Evolutionary conservation across 2,329 filamentous ascomycete species (phyloP).

Genomic region (Phoma sp.): DNA sequence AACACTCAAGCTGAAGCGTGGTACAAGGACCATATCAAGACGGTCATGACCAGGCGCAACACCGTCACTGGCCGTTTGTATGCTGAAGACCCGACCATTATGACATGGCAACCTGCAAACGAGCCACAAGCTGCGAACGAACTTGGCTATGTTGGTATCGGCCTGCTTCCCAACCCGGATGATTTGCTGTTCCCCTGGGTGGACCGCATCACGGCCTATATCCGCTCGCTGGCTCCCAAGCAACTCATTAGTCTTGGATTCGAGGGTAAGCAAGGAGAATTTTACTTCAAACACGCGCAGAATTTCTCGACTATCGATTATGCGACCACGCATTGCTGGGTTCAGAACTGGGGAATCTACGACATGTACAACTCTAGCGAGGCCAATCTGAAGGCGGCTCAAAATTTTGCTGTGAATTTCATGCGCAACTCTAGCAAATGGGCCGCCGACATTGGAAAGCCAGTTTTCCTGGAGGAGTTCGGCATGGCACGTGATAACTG

Average conservation of each 20-base stretch:
- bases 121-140: slow-evolving; percentile 46
- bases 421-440: slow-evolving; percentile 45
- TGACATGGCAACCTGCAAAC: slow-evolving; percentile 53
- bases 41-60: slow-evolving; percentile 47
- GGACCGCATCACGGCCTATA: slow-evolving; percentile 46
- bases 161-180: slow-evolving; percentile 34
- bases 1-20: slow-evolving; percentile 43
- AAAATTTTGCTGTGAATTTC: slow-evolving; percentile 47
- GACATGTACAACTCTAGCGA: slow-evolving; percentile 48
- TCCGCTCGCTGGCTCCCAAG: slow-evolving; percentile 45
- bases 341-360: slow-evolving; percentile 51
- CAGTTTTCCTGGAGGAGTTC: slow-evolving; percentile 51
- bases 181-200: slow-evolving; percentile 50
- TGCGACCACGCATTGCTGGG: slow-evolving; percentile 51
- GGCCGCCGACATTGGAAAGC: slow-evolving; percentile 49
- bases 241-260: slow-evolving; percentile 51
- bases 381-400: slow-evolving; percentile 42
- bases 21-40: slow-evolving; percentile 50
- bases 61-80: slow-evolving; percentile 48
- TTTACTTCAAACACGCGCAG: slow-evolving; percentile 50
- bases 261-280: slow-evolving; percentile 51
- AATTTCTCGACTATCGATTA: slow-evolving; percentile 49
- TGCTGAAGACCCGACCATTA: slow-evolving; percentile 45
- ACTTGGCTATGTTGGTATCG: slow-evolving; percentile 40
- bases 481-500: slow-evolving; percentile 53